Evolutionary conservation across 345 rosid genomes (phyloP).

Genomic region (Citrus mangshanensis): DNA sequence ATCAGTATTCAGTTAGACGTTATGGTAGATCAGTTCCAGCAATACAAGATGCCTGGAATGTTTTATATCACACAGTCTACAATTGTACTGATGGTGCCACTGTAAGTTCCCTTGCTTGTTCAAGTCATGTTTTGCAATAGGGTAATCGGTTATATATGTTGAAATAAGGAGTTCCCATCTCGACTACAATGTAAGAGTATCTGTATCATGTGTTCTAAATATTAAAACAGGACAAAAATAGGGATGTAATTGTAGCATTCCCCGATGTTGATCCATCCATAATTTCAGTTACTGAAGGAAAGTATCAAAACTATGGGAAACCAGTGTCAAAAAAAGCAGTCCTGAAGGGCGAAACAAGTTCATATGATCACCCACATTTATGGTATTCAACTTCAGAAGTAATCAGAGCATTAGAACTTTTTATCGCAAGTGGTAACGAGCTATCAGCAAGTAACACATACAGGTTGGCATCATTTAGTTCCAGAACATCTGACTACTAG

Average conservation of each 20-base stretch:
- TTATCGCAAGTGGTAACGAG: conserved; percentile 45
- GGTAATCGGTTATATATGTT: background rate
- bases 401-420: conserved; percentile 50
- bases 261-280: conserved; percentile 63
- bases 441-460: conserved; percentile 44
- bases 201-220: background rate
- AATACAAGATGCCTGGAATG: conserved; percentile 53
- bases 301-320: conserved; percentile 23
- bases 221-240: conserved; percentile 61
- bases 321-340: conserved; percentile 33
- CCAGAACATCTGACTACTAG: background rate
- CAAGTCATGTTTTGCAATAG: background rate
- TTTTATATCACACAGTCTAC: conserved; percentile 57
- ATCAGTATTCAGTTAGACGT: conserved; percentile 48
- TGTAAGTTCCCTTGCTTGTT: conserved; percentile 37
- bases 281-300: conserved; percentile 23
- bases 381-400: conserved; percentile 71
- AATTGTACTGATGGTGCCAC: conserved; percentile 68
- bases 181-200: background rate
- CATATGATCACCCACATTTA: conserved; percentile 59
- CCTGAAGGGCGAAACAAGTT: conserved; percentile 24
- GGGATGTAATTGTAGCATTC: conserved; percentile 75
- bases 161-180: background rate
- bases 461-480: conserved; percentile 37
- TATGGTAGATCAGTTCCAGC: conserved; percentile 47